Conservation (phyloP, 2,329 filamentous ascomycete genomes). For the Nectriaceae sp. region DNA sequence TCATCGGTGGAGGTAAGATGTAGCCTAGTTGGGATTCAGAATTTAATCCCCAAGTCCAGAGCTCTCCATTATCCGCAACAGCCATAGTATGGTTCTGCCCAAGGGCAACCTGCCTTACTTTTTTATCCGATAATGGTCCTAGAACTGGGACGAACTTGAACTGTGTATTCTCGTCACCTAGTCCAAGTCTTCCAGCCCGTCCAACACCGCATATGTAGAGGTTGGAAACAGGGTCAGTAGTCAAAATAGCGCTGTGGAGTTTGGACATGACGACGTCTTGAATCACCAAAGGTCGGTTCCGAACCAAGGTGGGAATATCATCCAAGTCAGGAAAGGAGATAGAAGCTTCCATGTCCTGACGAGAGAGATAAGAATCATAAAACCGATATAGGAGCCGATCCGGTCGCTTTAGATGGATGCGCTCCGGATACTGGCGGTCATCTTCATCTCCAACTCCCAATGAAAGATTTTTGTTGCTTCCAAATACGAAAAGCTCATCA, state of each 20-base stretch:
- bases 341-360: constrained; percentile 38
- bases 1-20: constrained; percentile 63
- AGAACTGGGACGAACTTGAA: constrained; percentile 86
- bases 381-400: constrained; percentile 75
- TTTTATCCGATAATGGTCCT: constrained; percentile 72
- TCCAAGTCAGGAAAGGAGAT: constrained; percentile 33
- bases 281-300: constrained; percentile 71
- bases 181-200: constrained; percentile 83
- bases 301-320: constrained; percentile 72
- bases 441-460: constrained; percentile 95
- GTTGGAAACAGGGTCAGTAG: constrained; percentile 84
- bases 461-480: constrained; percentile 93
- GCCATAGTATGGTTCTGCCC: constrained; percentile 92
- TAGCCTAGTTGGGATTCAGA: constrained; percentile 86
- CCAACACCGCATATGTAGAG: constrained; percentile 92
- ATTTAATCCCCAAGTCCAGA: constrained; percentile 95
- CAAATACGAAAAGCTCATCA: constrained; percentile 90
- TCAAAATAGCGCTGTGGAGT: constrained; percentile 85
- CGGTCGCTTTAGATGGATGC: constrained; percentile 74
- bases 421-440: constrained; percentile 90
- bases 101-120: constrained; percentile 75
- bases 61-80: constrained; percentile 80
- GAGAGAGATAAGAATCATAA: constrained; percentile 65
- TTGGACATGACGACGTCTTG: constrained; percentile 88
- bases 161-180: constrained; percentile 85